Percentiles rank a stretch among this genome's conserved stretches.
phyloP scores from a whole-genome alignment of 2,329 filamentous ascomycete species.

The Cryphonectria nitschkei region DNA sequence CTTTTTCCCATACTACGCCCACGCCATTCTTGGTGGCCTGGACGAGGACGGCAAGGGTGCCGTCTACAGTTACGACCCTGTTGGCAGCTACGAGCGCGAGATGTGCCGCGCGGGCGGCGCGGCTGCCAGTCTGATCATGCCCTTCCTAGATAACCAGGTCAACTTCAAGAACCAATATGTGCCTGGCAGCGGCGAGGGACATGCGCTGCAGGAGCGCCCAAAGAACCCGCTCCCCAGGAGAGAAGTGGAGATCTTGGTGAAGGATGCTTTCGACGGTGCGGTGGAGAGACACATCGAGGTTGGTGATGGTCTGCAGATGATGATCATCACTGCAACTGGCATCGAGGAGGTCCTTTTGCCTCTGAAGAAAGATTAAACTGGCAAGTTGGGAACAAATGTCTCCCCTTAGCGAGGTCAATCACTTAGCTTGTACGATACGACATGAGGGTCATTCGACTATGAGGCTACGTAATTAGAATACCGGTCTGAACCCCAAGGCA shows the following conservation, averaged over 20 bases:
- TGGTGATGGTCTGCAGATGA: slow-evolving; percentile 92
- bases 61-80: slow-evolving; percentile 96
- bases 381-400: background rate
- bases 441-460: slow-evolving; percentile 20
- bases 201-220: slow-evolving; percentile 74
- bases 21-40: slow-evolving; percentile 89
- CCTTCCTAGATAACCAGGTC: slow-evolving; percentile 98
- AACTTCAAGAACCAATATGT: slow-evolving; percentile 99
- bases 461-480: slow-evolving; percentile 22
- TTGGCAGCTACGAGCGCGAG: slow-evolving; percentile 96
- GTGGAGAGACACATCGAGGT: slow-evolving; percentile 99
- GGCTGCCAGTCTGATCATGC: slow-evolving; percentile 94
- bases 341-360: slow-evolving; percentile 84
- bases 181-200: slow-evolving; percentile 81
- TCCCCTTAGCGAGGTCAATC: slow-evolving; percentile 1
- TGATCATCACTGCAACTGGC: slow-evolving; percentile 86
- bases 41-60: slow-evolving; percentile 95
- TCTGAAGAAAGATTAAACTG: slow-evolving; percentile 87
- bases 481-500: slow-evolving; percentile 8
- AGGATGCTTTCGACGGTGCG: slow-evolving; percentile 97
- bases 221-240: slow-evolving; percentile 70
- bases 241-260: slow-evolving; percentile 84
- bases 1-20: slow-evolving; percentile 98
- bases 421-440: slow-evolving; percentile 39
- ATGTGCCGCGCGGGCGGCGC: slow-evolving; percentile 93